These are phyloP conservation scores for Pseudocercospora musae DNA, from an alignment of 2,329 filamentous ascomycete species.

Conservation along the genomic window DNA sequence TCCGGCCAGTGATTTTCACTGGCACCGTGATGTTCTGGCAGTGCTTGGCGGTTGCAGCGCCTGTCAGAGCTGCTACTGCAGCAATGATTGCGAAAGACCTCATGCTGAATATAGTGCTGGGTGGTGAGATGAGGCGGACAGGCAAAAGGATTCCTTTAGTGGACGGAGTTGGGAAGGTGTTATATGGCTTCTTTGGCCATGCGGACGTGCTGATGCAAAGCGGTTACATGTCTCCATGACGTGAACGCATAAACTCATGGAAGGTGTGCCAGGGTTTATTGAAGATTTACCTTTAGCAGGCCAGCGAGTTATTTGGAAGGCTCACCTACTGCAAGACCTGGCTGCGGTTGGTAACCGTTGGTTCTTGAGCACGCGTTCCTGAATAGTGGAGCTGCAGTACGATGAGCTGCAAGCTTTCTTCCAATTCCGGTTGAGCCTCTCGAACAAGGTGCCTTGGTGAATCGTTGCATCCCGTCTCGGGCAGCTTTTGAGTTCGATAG, in stretches of 20 bases:
- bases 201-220: background rate
- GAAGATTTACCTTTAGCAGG: background rate
- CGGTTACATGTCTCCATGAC: background rate
- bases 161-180: background rate
- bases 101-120: constrained; percentile 18
- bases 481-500: background rate
- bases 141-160: background rate
- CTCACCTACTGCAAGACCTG: background rate
- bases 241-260: background rate
- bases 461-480: background rate
- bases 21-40: constrained; percentile 56
- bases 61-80: constrained; percentile 22
- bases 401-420: background rate
- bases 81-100: constrained; percentile 25
- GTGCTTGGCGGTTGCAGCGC: constrained; percentile 29
- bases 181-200: background rate
- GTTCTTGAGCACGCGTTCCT: background rate
- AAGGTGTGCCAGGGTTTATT: background rate
- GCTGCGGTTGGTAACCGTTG: no score
- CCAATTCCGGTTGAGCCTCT: background rate
- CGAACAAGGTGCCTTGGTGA: background rate
- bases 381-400: background rate
- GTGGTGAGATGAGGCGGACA: background rate
- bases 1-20: constrained; percentile 53
- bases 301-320: background rate